Evolutionary conservation across 2,329 filamentous ascomycete genomes (phyloP).

Genomic region (Aspergillus carbonarius): DNA sequence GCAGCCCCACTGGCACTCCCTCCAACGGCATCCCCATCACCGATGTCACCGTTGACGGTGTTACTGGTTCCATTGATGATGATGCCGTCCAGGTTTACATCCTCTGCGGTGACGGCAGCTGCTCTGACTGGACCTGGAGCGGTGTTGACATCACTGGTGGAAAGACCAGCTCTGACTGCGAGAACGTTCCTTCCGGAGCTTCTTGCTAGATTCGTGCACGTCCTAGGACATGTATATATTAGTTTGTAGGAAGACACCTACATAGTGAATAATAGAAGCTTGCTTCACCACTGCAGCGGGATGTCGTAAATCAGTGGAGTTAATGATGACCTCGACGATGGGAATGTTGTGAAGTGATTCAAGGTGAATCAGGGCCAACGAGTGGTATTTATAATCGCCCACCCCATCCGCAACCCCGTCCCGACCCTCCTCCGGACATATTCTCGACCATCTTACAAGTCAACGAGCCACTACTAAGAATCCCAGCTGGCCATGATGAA

Average conservation of each 20-base stretch:
- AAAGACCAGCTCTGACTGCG: slow-evolving; percentile 43
- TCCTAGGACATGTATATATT: background rate
- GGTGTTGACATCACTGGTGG: slow-evolving; percentile 54
- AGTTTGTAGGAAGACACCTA: background rate
- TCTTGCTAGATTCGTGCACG: slow-evolving; percentile 30
- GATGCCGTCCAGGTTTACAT: slow-evolving; percentile 51
- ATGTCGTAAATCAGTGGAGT: too few relatives aligned
- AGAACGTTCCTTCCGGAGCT: slow-evolving; percentile 41
- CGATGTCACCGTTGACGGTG: slow-evolving; percentile 36
- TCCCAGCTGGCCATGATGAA: too few relatives aligned
- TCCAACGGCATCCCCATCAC: slow-evolving; percentile 44
- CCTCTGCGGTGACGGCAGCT: slow-evolving; percentile 54
- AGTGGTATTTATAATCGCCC: too few relatives aligned
- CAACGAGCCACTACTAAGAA: too few relatives aligned
- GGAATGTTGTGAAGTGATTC: too few relatives aligned
- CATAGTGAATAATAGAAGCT: background rate
- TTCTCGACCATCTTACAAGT: too few relatives aligned
- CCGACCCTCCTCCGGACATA: too few relatives aligned
- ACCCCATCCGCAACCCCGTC: too few relatives aligned
- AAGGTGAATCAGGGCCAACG: too few relatives aligned
- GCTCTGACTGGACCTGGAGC: slow-evolving; percentile 56
- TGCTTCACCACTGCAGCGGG: too few relatives aligned
- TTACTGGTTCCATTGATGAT: slow-evolving; percentile 37
- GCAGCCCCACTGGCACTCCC: slow-evolving; percentile 42
- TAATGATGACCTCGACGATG: too few relatives aligned